Base-by-base conservation (phyloP, 768 basidiomycete genomes). In the Mrakia gelida region DNA sequence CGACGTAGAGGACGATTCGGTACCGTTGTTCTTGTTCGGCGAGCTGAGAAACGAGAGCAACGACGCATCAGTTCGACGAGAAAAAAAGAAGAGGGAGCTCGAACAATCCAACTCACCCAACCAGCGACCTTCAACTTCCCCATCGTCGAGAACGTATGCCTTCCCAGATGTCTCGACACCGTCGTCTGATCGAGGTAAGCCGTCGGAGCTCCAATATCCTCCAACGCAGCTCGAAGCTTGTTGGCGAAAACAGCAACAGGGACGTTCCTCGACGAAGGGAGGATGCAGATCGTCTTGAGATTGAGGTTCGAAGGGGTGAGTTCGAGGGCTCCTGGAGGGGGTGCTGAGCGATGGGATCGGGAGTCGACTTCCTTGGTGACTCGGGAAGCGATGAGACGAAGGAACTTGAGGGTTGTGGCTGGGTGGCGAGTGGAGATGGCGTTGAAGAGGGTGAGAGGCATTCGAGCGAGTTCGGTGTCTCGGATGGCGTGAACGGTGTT, bases 391-490 rank as follows among this genome's bases (percentile, higher is more conserved):
- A 99, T 98, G 87, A 92, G 93, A 28, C 91, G 89, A 63, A 84
- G 77, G 80, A 85, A 84, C 38, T 84, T 83, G 32, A 85, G 82
- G 26, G 84, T 85, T 0, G 84, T 85, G 0, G 82, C 83, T 1
- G 84, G 84, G 75, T 85, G 84, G 28, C 77, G 80, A 41, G 82
- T 79, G 23, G 84, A 83, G 78, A 98, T 96, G 0, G 97, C 97
- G 84, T 98, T 98, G 87, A 98, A 99, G 15, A 99, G 87, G 0
- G 97, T 97, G 82, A 92, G 91, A 0, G 97, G 97, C 92, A 99
- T 97, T 41, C 96, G 87, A 41, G 96, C 96, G 18, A 99, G 88
- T 84, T 99, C 97, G 0, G 95, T 94, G 83, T 99, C 97, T 81
- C 97, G 93, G 80, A 99, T 98, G 10, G 97, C 97, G 85, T 98